Conservation (phyloP, 345 rosid genomes). For the Dipteronia dyeriana region DNA sequence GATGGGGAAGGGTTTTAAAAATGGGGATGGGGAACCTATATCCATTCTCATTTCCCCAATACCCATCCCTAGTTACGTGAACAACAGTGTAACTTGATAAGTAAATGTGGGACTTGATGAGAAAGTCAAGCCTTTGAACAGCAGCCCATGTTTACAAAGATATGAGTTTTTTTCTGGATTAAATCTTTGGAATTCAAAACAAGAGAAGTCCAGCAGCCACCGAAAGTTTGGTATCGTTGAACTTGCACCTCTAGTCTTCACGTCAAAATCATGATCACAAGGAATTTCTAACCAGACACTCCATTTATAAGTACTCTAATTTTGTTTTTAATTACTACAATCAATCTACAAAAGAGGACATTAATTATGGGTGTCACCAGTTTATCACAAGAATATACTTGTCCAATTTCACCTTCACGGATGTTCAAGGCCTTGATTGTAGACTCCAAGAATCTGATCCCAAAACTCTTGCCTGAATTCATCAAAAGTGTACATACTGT, state of each 20-base stretch:
- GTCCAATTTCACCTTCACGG: slow-evolving; percentile 22
- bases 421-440: slow-evolving; percentile 37
- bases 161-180: not conserved
- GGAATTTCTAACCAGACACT: not conserved
- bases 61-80: too few species aligned
- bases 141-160: not conserved
- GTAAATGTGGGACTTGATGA: too few species aligned
- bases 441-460: slow-evolving; percentile 34
- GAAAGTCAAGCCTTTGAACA: too few species aligned
- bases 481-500: slow-evolving; percentile 31
- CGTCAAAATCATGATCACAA: not conserved
- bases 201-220: slow-evolving; percentile 15
- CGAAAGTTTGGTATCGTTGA: not conserved
- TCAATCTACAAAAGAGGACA: too few species aligned
- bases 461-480: slow-evolving; percentile 36
- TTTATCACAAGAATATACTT: slow-evolving; percentile 23
- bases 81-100: too few species aligned
- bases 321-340: not conserved
- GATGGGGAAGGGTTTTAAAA: too few species aligned
- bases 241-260: not conserved
- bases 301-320: not conserved
- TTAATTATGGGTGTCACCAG: slow-evolving; percentile 27
- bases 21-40: too few species aligned
- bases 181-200: not conserved
- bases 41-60: too few species aligned